These are phyloP conservation scores for Verticillium nubilum DNA, from an alignment of 2,329 filamentous ascomycete genomes.

Conservation along the genomic window DNA sequence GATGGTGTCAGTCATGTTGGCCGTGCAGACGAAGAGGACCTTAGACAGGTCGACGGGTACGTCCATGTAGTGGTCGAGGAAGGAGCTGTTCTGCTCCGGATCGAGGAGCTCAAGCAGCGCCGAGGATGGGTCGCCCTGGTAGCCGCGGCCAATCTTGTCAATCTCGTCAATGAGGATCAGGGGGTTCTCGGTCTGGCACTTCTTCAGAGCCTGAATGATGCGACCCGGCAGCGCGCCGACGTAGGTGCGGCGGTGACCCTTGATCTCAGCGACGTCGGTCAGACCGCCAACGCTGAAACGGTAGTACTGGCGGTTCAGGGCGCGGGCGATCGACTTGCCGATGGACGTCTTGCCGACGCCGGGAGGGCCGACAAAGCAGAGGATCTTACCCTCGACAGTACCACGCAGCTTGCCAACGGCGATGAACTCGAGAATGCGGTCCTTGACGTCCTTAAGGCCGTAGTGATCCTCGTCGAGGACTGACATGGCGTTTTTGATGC, in stretches of 20 bases:
- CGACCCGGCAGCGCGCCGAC: constrained; percentile 92
- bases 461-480: constrained; percentile 97
- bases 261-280: constrained; percentile 97
- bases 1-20: constrained; percentile 98
- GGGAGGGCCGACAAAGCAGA: constrained; percentile 95
- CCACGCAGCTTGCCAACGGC: constrained; percentile 95
- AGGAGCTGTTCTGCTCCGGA: constrained; percentile 94
- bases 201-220: constrained; percentile 97
- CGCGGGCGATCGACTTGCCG: constrained; percentile 93
- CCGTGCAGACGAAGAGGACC: constrained; percentile 96
- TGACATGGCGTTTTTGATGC: constrained; percentile 81
- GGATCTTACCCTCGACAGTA: constrained; percentile 95
- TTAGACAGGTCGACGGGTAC: constrained; percentile 96
- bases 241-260: constrained; percentile 93
- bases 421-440: constrained; percentile 96
- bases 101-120: constrained; percentile 90
- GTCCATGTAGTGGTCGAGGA: constrained; percentile 98
- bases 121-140: constrained; percentile 93
- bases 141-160: constrained; percentile 94
- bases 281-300: constrained; percentile 95
- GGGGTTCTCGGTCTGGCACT: constrained; percentile 97
- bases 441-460: constrained; percentile 95
- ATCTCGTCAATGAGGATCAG: constrained; percentile 95
- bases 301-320: constrained; percentile 94
- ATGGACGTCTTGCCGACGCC: constrained; percentile 99